These are phyloP conservation scores for Drechslerella coelobrocha DNA, from an alignment of 2,329 filamentous ascomycete species.

Conservation along the genomic window DNA sequence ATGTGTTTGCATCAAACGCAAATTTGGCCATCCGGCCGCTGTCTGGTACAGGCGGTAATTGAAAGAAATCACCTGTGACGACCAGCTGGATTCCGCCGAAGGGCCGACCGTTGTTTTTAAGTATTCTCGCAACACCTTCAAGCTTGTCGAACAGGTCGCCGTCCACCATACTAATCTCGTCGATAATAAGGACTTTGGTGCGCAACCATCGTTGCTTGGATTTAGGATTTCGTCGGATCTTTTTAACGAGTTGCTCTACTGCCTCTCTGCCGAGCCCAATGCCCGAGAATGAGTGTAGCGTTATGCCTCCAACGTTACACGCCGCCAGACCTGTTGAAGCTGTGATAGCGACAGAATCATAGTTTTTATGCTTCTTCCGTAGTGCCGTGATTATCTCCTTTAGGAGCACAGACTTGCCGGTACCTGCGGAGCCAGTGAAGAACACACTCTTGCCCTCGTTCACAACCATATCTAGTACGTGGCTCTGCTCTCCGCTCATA, in stretches of 20 bases:
- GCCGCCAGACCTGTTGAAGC: slow-evolving; percentile 95
- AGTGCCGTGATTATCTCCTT: slow-evolving; percentile 84
- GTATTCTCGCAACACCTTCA: slow-evolving; percentile 79
- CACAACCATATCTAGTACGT: slow-evolving; percentile 82
- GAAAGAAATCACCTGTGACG: slow-evolving; percentile 97
- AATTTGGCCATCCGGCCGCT: slow-evolving; percentile 77
- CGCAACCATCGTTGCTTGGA: slow-evolving; percentile 86
- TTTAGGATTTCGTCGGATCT: slow-evolving; percentile 86
- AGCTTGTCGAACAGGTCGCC: slow-evolving; percentile 97
- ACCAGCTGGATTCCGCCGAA: slow-evolving; percentile 97
- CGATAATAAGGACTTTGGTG: slow-evolving; percentile 85
- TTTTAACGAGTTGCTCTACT: slow-evolving; percentile 79
- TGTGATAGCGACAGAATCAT: slow-evolving; percentile 87
- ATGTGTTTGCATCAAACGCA: slow-evolving; percentile 88
- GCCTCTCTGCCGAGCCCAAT: slow-evolving; percentile 94
- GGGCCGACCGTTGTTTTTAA: slow-evolving; percentile 87
- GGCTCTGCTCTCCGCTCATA: slow-evolving; percentile 70
- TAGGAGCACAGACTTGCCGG: slow-evolving; percentile 95
- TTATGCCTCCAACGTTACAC: slow-evolving; percentile 95
- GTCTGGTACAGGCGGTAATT: slow-evolving; percentile 88
- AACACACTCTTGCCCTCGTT: slow-evolving; percentile 86
- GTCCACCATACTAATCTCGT: slow-evolving; percentile 98
- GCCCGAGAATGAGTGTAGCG: slow-evolving; percentile 92
- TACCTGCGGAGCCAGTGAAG: slow-evolving; percentile 93
- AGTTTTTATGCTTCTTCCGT: slow-evolving; percentile 78